Base-by-base conservation (phyloP, 2,329 filamentous ascomycete genomes). In the Daldinia eschscholtzii region DNA sequence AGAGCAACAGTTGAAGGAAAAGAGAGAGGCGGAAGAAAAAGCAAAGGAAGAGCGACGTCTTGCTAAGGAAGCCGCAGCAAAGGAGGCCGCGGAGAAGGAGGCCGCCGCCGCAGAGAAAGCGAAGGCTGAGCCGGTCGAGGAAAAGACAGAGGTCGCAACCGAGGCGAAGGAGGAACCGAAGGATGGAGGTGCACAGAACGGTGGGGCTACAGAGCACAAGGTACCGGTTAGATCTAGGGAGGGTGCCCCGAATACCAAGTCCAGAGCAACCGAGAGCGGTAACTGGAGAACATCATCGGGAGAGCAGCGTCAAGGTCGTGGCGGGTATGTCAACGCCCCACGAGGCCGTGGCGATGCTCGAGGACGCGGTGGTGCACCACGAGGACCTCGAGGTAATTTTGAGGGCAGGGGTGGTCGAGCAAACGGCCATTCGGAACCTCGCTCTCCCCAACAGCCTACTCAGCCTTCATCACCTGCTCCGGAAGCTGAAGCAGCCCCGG, bases 11-110 rank as follows among this genome's bases (percentile, higher is more conserved):
- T 71, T 94, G 28, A 90, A 90, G 71, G 91, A 96, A 80, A 97
- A 97, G 88, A 92, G 91, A 78, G 94, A 97, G 75, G 89, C 91
- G 0, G 93, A 96, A 0, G 93, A 96, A 70, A 96, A 94, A 84
- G 91, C 89, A 50, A 94, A 93, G 81, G 93, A 93, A 75, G 92
- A 93, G 72, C 85, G 85, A 65, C 86, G 87, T 59, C 79, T 88
- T 37, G 89, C 87, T n/a, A 90, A 88, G 78, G 90, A 92, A 55
- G 59, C 59, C 15, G 68, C 64, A 50, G 57, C 65, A 52, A 62
- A 68, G 33, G 58, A 66, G 33, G 66, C 61, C 3, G 61, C 61
- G 7, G 68, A 73, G 57, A 72, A 76, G 52, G 69, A 76, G 23
- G 70, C 68, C 15, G 65, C 58, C 10, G 68, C 67, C 13, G 72